Percentiles rank a stretch among this genome's conserved stretches.
These are phyloP conservation scores for Pseudopyricularia javanii DNA, from an alignment of 2,329 filamentous ascomycete species.

Conservation along the genomic window DNA sequence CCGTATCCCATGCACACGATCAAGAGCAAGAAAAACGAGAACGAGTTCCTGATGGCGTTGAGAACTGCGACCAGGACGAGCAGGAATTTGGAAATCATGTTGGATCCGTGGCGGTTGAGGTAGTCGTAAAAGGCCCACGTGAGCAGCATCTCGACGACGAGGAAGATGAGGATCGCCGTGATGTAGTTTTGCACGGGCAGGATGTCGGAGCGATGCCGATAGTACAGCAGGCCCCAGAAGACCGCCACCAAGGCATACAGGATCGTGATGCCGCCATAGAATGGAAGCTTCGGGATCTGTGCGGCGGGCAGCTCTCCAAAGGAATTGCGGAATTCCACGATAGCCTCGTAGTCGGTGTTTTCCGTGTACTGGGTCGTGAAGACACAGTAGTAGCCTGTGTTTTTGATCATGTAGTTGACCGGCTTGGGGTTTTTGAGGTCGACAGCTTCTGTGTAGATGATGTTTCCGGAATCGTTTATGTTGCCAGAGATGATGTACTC, in stretches of 20 bases:
- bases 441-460: slow-evolving; percentile 69
- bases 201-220: slow-evolving; percentile 87
- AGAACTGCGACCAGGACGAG: slow-evolving; percentile 87
- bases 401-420: slow-evolving; percentile 73
- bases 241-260: slow-evolving; percentile 78
- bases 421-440: slow-evolving; percentile 64
- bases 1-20: slow-evolving; percentile 99
- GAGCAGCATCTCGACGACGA: slow-evolving; percentile 93
- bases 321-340: slow-evolving; percentile 87
- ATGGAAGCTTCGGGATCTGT: slow-evolving; percentile 92
- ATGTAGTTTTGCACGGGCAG: slow-evolving; percentile 98
- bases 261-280: slow-evolving; percentile 90
- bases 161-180: slow-evolving; percentile 86
- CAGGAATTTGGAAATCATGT: slow-evolving; percentile 68
- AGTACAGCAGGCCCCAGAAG: slow-evolving; percentile 93
- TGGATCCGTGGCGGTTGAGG: slow-evolving; percentile 80
- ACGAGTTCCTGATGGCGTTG: slow-evolving; percentile 89
- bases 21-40: slow-evolving; percentile 93
- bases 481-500: slow-evolving; percentile 74
- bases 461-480: slow-evolving; percentile 58
- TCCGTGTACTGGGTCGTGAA: slow-evolving; percentile 60
- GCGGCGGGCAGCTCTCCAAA: slow-evolving; percentile 92
- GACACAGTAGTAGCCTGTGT: slow-evolving; percentile 94
- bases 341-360: slow-evolving; percentile 61
- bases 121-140: slow-evolving; percentile 99